Evolutionary conservation across 129 eudicot species (phyloP).

Genomic region (Deinandra increscens): DNA sequence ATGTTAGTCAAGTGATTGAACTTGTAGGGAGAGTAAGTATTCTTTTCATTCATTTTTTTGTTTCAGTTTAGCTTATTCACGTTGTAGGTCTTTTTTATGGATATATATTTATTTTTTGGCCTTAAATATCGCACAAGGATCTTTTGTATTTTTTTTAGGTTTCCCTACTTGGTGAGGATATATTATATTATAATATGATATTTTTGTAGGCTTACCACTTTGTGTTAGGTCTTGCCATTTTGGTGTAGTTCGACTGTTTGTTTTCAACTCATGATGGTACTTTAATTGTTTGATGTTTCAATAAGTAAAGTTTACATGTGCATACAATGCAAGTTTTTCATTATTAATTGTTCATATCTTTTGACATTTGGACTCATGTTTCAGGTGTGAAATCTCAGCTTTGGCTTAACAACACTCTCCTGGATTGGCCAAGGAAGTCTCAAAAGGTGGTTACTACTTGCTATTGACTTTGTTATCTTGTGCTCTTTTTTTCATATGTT

Average conservation of each 20-base stretch:
- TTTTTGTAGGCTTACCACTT: not conserved
- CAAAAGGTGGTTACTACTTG: not conserved
- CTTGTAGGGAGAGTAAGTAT: not conserved
- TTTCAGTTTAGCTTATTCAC: not conserved
- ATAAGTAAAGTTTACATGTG: not conserved
- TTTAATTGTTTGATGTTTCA: not conserved
- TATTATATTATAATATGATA: not conserved
- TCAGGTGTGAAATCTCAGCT: not conserved
- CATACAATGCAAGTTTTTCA: not conserved
- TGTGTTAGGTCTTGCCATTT: not conserved
- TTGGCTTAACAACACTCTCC: not conserved
- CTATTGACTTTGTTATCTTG: slow-evolving; percentile 1
- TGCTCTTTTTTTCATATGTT: not conserved
- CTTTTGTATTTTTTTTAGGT: not conserved
- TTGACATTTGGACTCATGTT: slow-evolving; percentile 1
- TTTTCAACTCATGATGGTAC: not conserved
- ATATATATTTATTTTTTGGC: not conserved
- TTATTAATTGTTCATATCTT: not conserved
- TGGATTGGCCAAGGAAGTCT: not conserved
- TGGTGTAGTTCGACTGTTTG: not conserved
- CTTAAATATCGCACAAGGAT: not conserved
- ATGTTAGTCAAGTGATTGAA: not conserved
- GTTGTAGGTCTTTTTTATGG: not conserved
- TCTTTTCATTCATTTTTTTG: not conserved
- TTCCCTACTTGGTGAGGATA: not conserved